Evolutionary conservation across 192 early-diverging fungal genomes (phyloP).

Genomic region (Coemansia sp.): DNA sequence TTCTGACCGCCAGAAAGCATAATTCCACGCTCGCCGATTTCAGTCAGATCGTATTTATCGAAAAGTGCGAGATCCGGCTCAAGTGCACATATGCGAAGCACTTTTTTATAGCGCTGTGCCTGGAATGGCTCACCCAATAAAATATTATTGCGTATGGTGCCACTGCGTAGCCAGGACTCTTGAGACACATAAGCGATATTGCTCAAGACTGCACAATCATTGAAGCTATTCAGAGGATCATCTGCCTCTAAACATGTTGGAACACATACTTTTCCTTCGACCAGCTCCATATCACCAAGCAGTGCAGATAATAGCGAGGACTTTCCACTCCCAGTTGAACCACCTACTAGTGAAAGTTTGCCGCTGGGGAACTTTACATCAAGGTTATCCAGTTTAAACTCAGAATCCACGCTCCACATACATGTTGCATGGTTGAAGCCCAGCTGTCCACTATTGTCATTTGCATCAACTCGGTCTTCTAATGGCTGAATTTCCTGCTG

Average conservation of each 20-base stretch:
- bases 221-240: not conserved
- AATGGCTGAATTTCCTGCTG: slow-evolving; percentile 66
- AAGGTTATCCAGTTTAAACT: slow-evolving; percentile 58
- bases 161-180: slow-evolving; percentile 66
- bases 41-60: slow-evolving; percentile 88
- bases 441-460: slow-evolving; percentile 14
- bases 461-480: slow-evolving; percentile 7
- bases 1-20: slow-evolving; percentile 84
- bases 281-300: slow-evolving; percentile 70
- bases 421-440: slow-evolving; percentile 49
- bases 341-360: slow-evolving; percentile 73
- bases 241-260: slow-evolving; percentile 6
- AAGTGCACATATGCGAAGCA: slow-evolving; percentile 79
- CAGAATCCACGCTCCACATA: slow-evolving; percentile 9
- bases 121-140: slow-evolving; percentile 75
- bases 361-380: slow-evolving; percentile 63
- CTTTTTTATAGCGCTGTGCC: slow-evolving; percentile 66
- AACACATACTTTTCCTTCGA: slow-evolving; percentile 12
- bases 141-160: slow-evolving; percentile 77
- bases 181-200: slow-evolving; percentile 84
- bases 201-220: not conserved
- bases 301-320: slow-evolving; percentile 75
- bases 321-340: slow-evolving; percentile 87
- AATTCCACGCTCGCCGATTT: slow-evolving; percentile 86
- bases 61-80: slow-evolving; percentile 70